Base-by-base conservation (phyloP, 371 early-diverging fungal genomes). In the Zopfochytrium polystomum region DNA sequence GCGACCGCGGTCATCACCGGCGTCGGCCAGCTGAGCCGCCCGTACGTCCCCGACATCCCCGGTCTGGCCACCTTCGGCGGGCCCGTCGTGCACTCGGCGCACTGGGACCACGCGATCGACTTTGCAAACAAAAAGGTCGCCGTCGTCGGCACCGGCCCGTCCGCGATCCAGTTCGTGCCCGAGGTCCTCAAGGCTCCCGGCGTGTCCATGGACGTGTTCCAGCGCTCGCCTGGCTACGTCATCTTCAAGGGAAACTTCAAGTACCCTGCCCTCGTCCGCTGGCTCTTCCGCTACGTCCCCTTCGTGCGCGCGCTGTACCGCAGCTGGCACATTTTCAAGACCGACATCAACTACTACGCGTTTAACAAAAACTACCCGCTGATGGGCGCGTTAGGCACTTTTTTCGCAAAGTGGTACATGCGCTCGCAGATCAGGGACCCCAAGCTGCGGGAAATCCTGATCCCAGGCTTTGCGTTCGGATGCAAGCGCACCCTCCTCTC, bases 401-500 rank as follows among this genome's bases (percentile, higher is more conserved):
- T 38, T 4, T 38, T 27, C 45, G 29, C 45, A 26, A 15, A 15
- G n/a, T n/a, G n/a, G n/a, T n/a, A n/a, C n/a, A n/a, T n/a, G n/a
- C n/a, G n/a, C n/a, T n/a, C n/a, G n/a, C n/a, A n/a, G n/a, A n/a
- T n/a, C n/a, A n/a, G n/a, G 18, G 44, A 73, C 52, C 69, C 66
- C 20, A 60, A 52, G 7, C 60, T 82, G 4, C 66, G 76, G 26
- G 35, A 63, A 20, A 80, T 76, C 51, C 31, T 79, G 38, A 73
- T 78, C 1, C 79, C 80, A 0, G 63, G 60, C 20, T 77, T 74
- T 49, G 61, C 74, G 0, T 57, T 75, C 22, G 82, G 81, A 9
- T 84, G 82, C 66, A 81, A 81, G 47, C 83, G 85, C 42, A 59
- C 83, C 43, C 75, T 72, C 15, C 63, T 76, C 33, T 78, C 80